Percentiles rank a stretch among this genome's conserved stretches.
phyloP scores from a whole-genome alignment of 768 basidiomycete species.

The Saitozyma sp. region DNA sequence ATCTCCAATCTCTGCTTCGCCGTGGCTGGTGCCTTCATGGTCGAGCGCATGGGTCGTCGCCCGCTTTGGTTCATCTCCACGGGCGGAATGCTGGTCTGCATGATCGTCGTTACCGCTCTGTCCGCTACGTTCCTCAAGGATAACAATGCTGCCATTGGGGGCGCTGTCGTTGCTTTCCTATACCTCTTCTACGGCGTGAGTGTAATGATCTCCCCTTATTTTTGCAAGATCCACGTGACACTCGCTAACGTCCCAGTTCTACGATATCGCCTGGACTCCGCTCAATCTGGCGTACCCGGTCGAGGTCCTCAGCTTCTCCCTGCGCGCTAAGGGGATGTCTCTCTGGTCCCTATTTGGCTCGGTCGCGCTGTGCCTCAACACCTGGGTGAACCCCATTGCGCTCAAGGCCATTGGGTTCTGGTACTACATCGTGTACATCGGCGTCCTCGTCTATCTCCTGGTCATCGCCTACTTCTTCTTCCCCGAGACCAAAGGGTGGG shows the following conservation, averaged over 20 bases:
- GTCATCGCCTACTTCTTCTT: constrained; percentile 25
- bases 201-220: too few species aligned
- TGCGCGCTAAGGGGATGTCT: neutral
- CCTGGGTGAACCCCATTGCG: neutral
- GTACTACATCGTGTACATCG: neutral
- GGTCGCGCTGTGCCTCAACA: neutral
- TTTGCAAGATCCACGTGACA: neutral
- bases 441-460: constrained; percentile 13
- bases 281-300: neutral
- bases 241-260: neutral
- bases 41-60: constrained; percentile 19
- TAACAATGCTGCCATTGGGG: constrained; percentile 4
- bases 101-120: constrained; percentile 18
- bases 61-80: constrained; percentile 18
- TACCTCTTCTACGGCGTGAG: constrained; percentile 8
- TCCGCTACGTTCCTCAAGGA: constrained; percentile 10
- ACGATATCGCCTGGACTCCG: neutral
- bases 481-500: constrained; percentile 32
- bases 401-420: constrained; percentile 1
- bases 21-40: constrained; percentile 15
- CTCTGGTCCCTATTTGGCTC: neutral
- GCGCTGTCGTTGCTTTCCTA: constrained; percentile 15
- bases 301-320: neutral
- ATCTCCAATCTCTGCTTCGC: constrained; percentile 51
- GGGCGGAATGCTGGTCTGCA: constrained; percentile 17